Base-by-base conservation (phyloP, 2,329 filamentous ascomycete species). In the Fusarium newnesense region DNA sequence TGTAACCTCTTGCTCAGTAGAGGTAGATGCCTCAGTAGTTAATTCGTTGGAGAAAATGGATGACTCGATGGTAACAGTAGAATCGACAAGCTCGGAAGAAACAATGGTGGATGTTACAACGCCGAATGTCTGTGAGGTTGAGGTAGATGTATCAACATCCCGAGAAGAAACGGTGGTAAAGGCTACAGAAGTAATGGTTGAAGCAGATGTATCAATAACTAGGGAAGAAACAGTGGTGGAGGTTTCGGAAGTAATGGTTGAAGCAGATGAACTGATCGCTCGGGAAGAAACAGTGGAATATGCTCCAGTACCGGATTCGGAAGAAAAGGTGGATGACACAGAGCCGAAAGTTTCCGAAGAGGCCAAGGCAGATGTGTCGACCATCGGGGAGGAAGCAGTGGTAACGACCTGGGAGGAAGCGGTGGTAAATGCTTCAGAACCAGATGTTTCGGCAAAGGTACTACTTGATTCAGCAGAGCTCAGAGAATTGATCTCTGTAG, bases 21-120 rank as follows among this genome's bases (percentile, higher is more conserved):
- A 44, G 2, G 21, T 44, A 2, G n/a, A 12, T 44, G 13, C n/a
- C 28, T 44, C 9, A 16, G 54, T 36, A 24, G 9, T 36, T 2
- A 4, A 36, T 0, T 36, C 11, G 12, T 9, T n/a, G n/a, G 28
- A 34, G 7, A 36, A 5, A 26, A 21, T 36, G 1, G 16, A 15
- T 6, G 28, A 44, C 6, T 28, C 12, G 4, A 4, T 16, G 46
- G 19, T 30, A 4, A 5, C 7, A 16, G 7, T n/a, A 0, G 21
- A 18, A 3, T n/a, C 3, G n/a, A 30, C 0, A 49, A 9, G 3
- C 9, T n/a, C 15, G 5, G 46, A 16, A n/a, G 28, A 49, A 11
- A 30, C 4, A 5, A n/a, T 3, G 2, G 44, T 16, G 2, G 28
- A n/a, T 12, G 9, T 7, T 13, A 9, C 8, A 9, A 28, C 9